Base-by-base conservation (phyloP, 768 basidiomycete species). In the Sutorius australiensis region DNA sequence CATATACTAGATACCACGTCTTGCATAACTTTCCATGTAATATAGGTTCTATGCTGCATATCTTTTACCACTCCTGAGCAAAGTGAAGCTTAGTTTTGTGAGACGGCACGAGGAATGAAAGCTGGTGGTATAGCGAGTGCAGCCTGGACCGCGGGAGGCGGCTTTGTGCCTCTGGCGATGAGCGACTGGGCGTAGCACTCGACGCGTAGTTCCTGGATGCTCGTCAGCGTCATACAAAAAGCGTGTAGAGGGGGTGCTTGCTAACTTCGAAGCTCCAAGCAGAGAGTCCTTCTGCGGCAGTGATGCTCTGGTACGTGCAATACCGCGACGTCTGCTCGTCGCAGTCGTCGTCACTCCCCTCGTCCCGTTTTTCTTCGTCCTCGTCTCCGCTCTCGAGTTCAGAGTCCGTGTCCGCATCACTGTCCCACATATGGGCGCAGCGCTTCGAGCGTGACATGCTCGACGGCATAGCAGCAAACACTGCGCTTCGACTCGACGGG, bases 171-270 rank as follows among this genome's bases (percentile, higher is more conserved):
- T 30, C 60, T 56, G 0, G 67, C 67, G 41, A 68, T 14, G 38
- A 50, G 54, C 1, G 67, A 67, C 24, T 68, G 67, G 5, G 62
- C 67, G n/a, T 68, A 68, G 38, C 68, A 70, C 52, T 68, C 67
- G 10, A 52, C 51, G 0, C 67, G 67, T 11, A 68, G 47, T 48
- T 68, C 67, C 67, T 66, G 16, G 2, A 28, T 34, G 24, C 6
- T 2, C 0, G 5, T 39, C 7, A 60, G 53, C 43, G 39, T 36
- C 17, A 19, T 31, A 13, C 2, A 36, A 7, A 27, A 5, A 5
- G 6, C 24, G 31, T 11, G 7, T 3, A 12, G 7, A 7, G 1
- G 3, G 5, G 3, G 6, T 7, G n/a, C 30, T 2, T 1, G 37
- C 55, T n/a, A n/a, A 64, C 67, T 58, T 68, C 67, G 53, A 68